Base-by-base conservation (phyloP, 257 asterid genomes). In the Prunella vulgaris region DNA sequence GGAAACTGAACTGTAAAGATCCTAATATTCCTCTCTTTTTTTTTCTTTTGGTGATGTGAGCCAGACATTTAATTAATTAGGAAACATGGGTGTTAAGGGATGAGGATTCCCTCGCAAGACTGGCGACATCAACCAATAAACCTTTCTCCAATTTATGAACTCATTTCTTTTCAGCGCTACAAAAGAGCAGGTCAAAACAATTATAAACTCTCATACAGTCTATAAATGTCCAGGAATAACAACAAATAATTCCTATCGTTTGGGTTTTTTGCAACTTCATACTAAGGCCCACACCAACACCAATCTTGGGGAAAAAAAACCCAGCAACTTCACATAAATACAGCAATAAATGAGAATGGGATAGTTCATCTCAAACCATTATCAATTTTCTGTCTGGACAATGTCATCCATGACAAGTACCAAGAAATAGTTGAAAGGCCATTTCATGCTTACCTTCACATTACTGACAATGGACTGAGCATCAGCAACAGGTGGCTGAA, bases 401-500 rank as follows among this genome's bases (percentile, higher is more conserved):
- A 59, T 42, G 57, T 5, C 63, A 70, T 71, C 48, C 72, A 76
- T 59, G 53, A 65, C 58, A 79, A 67, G 38, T 28, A 75, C n/a
- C 49, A 60, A 66, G 63, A 62, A 62, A 70, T 21, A 27, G 40
- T 46, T 70, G 66, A 51, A 58, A 77, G 53, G 27, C 70, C 37
- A 22, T 35, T 14, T 15, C 69, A 59, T 52, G 68, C 71, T 71
- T 56, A 92, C 98, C 99, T 94, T 94, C 80, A 89, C 88, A 78
- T 86, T 83, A 70, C 97, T 85, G 78, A 89, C 97, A 80, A 94
- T 87, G 69, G 97, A 91, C 71, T 94, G 97, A 70, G 99, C 99
- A 85, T 94, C 96, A 42, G 92, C 82, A 75, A 78, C 90, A 53
- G 87, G 85, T 46, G 96, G 96, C 85, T 91, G 93, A 73, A 94